Evolutionary conservation across 306 rosid species (phyloP).

Genomic region (Gastrolobium villosum): DNA sequence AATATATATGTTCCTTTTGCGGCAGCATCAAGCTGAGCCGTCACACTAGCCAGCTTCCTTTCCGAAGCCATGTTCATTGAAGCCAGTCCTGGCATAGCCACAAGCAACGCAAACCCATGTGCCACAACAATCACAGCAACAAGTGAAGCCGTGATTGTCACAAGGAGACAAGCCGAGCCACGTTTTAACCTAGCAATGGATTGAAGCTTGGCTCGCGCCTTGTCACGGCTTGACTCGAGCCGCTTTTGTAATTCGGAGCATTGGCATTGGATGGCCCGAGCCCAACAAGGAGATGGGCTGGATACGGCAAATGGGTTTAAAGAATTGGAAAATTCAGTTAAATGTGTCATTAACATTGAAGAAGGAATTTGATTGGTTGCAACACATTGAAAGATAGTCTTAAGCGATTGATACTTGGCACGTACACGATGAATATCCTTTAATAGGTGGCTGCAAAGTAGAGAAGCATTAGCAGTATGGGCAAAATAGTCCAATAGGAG

Average conservation of each 20-base stretch:
- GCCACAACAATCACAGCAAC: slow-evolving; percentile 54
- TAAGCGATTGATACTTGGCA: slow-evolving; percentile 46
- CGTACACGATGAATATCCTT: slow-evolving; percentile 68
- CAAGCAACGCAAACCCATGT: slow-evolving; percentile 61
- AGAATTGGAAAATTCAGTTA: slow-evolving; percentile 46
- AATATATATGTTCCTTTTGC: slow-evolving; percentile 77
- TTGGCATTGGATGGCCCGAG: slow-evolving; percentile 34
- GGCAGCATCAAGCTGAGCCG: slow-evolving; percentile 69
- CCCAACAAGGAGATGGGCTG: background rate
- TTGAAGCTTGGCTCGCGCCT: slow-evolving; percentile 51
- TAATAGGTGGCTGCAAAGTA: slow-evolving; percentile 64
- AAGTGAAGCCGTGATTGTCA: slow-evolving; percentile 56
- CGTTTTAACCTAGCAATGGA: slow-evolving; percentile 40
- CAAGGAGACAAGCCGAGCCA: slow-evolving; percentile 55
- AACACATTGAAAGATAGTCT: slow-evolving; percentile 43
- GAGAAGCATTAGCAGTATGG: slow-evolving; percentile 71
- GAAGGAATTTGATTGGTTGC: slow-evolving; percentile 13
- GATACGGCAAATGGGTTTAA: slow-evolving; percentile 47
- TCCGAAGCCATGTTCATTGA: slow-evolving; percentile 47
- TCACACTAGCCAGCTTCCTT: slow-evolving; percentile 42
- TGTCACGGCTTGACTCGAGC: slow-evolving; percentile 64
- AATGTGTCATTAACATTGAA: background rate
- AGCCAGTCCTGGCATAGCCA: slow-evolving; percentile 63
- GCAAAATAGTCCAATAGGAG: slow-evolving; percentile 68
- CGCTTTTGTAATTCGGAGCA: slow-evolving; percentile 60